Base-by-base conservation (phyloP, 225 moss, liverwort and hornwort genomes). In the Takakia lepidozioides region DNA sequence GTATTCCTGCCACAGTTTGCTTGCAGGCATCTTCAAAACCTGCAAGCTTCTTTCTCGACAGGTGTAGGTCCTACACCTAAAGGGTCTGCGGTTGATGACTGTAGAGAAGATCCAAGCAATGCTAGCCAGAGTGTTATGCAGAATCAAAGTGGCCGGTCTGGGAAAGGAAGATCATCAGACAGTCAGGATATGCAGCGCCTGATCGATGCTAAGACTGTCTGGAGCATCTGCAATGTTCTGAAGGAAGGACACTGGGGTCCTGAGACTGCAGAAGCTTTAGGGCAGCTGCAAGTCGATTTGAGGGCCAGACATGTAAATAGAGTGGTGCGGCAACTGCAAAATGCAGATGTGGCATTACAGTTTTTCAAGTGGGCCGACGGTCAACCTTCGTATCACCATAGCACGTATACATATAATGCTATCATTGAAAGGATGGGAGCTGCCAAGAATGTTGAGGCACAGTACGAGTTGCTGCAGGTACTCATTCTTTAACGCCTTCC, bases 341-440 rank as follows among this genome's bases (percentile, higher is more conserved):
- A 68, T 54, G 43, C 71, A 10, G 52, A 57, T 17, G 24, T 53
- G 29, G 76, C 76, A 27, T 30, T 40, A 19, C 17, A 52, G 19
- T 71, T 76, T 29, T 76, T 76, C 25, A 35, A 49, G 2, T 76
- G 76, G 76, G 71, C 76, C 2, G 44, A 63, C 8, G 21, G 43
- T 20, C 71, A 45, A 18, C 49, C 60, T 44, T 52, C 53, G 10
- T 76, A 67, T 29, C 18, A 28, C 30, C 76, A 60, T 41, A 76
- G 67, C 26, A 26, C 71, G 48, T 71, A 67, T 39, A 57, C 60
- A 9, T 76, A 67, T 56, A 59, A 76, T 49, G 76, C 76, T 0
- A 67, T 76, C 19, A 60, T 76, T 52, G 76, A 76, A 49, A 64
- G 66, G 34, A 48, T 71, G 52, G 76, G 71, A 25, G 60, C 67